Conservation (phyloP, 345 rosid species). For the Reutealis trisperma region DNA sequence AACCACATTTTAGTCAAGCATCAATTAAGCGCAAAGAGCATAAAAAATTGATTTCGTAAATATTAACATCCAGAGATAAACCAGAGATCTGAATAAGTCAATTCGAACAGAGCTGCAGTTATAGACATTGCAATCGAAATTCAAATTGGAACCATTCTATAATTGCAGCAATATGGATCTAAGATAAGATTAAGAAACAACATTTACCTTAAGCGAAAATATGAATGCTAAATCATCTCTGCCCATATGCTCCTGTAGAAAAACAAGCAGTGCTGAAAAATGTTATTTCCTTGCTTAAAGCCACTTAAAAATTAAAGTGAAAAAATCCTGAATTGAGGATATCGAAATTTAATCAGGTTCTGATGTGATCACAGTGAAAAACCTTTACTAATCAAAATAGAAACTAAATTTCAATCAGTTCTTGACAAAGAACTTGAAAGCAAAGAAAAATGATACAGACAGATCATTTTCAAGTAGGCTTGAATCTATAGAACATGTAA, state of each 20-base stretch:
- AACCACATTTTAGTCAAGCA: background rate
- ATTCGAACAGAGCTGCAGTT: background rate
- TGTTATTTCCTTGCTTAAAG: conserved; percentile 14
- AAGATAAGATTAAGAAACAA: conserved; percentile 14
- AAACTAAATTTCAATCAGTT: background rate
- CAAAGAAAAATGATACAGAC: background rate
- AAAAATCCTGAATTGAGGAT: background rate
- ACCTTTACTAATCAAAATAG: too few species aligned
- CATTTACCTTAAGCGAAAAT: conserved; percentile 80
- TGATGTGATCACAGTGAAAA: background rate
- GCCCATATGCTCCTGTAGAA: conserved; percentile 80
- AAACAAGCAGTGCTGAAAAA: conserved; percentile 6
- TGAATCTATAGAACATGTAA: background rate
- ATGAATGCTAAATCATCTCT: conserved; percentile 83
- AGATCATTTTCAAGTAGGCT: background rate
- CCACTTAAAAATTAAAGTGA: background rate
- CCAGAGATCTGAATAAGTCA: background rate
- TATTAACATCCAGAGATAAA: background rate
- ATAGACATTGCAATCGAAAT: background rate
- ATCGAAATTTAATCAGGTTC: background rate
- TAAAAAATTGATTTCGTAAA: background rate
- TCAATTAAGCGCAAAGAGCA: background rate
- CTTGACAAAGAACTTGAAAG: background rate
- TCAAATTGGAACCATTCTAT: background rate
- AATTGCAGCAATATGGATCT: background rate